These are phyloP conservation scores for Prunus campanulata DNA, from an alignment of 306 rosid genomes.

Conservation along the genomic window DNA sequence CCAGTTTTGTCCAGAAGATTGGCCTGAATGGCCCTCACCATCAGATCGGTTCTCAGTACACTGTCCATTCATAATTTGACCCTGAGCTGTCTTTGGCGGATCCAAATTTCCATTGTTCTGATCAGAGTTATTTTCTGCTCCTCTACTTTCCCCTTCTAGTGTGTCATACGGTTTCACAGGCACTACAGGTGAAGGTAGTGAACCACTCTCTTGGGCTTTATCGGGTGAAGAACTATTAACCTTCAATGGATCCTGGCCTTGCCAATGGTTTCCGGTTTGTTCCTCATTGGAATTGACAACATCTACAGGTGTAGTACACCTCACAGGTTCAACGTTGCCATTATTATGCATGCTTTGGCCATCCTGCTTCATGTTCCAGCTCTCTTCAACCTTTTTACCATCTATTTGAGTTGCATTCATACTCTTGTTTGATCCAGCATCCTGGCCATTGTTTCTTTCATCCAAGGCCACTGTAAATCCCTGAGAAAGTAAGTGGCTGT, in stretches of 20 bases:
- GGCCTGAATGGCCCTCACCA: slow-evolving; percentile 68
- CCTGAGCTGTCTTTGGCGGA: slow-evolving; percentile 39
- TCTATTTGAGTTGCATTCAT: slow-evolving; percentile 21
- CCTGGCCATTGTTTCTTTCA: slow-evolving; percentile 29
- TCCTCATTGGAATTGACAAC: slow-evolving; percentile 41
- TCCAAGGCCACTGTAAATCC: slow-evolving; percentile 35
- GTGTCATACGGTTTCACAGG: slow-evolving; percentile 32
- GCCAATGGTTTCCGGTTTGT: slow-evolving; percentile 35
- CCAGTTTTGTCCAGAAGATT: slow-evolving; percentile 76
- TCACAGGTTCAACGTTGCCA: slow-evolving; percentile 45
- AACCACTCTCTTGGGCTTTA: slow-evolving; percentile 36
- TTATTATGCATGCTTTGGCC: slow-evolving; percentile 34
- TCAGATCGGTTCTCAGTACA: slow-evolving; percentile 57
- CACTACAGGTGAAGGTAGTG: slow-evolving; percentile 42
- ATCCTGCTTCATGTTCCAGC: slow-evolving; percentile 35
- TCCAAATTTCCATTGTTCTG: slow-evolving; percentile 44
- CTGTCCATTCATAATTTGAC: slow-evolving; percentile 45
- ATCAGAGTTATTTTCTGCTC: slow-evolving; percentile 29
- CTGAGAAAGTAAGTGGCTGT: slow-evolving; percentile 39
- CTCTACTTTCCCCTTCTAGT: slow-evolving; percentile 37
- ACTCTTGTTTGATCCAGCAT: slow-evolving; percentile 30
- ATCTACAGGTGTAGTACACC: slow-evolving; percentile 43
- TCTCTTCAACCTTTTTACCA: slow-evolving; percentile 31
- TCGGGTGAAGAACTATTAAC: slow-evolving; percentile 30
- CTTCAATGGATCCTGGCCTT: slow-evolving; percentile 39